Base-by-base conservation (phyloP, 192 early-diverging fungal species). In the Linnemannia schmuckeri region DNA sequence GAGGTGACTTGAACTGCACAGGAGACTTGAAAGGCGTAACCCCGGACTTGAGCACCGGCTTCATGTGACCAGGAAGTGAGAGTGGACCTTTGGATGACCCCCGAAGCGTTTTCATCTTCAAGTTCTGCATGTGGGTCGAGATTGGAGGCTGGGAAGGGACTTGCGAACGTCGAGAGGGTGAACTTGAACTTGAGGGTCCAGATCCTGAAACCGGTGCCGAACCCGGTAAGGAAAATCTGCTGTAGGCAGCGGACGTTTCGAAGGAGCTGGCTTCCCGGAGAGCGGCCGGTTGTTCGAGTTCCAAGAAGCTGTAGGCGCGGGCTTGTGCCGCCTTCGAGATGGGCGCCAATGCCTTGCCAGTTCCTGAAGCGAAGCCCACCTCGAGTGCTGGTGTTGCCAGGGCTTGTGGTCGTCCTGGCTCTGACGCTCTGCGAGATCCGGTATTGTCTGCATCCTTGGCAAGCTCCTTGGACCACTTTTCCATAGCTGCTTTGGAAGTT, bases 51-150 rank as follows among this genome's bases (percentile, higher is more conserved):
- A 22, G 8, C 4, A 66, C 27, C 0, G 74, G 71, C 44, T 75
- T 77, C 41, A 71, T 22, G 7, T 41, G 18, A 0, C 76, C 66
- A 41, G 80, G 71, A 4, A 74, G 47, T 8, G 85, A 80, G 17
- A 42, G 44, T 1, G 37, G 3, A 15, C 22, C 40, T 38, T 47
- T 44, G 4, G 85, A 78, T 0, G 52, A 57, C 4, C 72, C 49
- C 1, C 85, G 79, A 8, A 78, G 37, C 1, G 85, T 74, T 66
- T 81, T 80, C 54, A 61, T 54, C 42, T 77, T 87, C 66, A 87
- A 52, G 40, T 87, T 87, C 40, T 78, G 55, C 85, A 87, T 87
- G 49, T 87, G 75, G 44, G 24, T 78, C 0, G 85, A 87, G 0
- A 81, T 47, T 1, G 33, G 24, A n/a, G 85, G 76, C 24, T 80